Percentiles rank a stretch among this genome's conserved stretches.
Conservation (phyloP, 129 eudicot genomes). For the Silybum marianum region DNA sequence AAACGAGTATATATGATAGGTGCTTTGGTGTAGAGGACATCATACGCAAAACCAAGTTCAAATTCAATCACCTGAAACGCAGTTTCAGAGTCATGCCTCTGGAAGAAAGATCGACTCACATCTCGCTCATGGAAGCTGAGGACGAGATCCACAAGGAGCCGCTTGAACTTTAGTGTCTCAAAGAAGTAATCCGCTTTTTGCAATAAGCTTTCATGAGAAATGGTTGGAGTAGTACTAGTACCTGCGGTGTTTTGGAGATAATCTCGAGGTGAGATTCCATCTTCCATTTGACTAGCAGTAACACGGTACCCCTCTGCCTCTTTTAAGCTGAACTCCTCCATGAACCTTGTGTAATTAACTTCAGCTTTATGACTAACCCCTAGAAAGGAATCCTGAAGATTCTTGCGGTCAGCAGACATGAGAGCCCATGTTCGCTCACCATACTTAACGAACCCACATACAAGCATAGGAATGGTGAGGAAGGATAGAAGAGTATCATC, state of each 20-base stretch:
- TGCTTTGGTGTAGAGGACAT: constrained; percentile 44
- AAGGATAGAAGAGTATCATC: background rate
- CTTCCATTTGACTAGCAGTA: constrained; percentile 9
- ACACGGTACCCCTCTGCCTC: constrained; percentile 40
- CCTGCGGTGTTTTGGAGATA: constrained; percentile 4
- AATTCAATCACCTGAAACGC: constrained; percentile 40
- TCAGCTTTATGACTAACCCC: background rate
- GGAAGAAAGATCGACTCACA: constrained; percentile 33
- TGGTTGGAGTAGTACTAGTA: background rate
- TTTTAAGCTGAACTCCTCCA: constrained; percentile 42
- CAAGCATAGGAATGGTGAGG: constrained; percentile 27
- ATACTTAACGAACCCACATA: constrained; percentile 34
- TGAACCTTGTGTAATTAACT: constrained; percentile 29
- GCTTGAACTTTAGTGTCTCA: constrained; percentile 32
- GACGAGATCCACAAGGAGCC: constrained; percentile 49
- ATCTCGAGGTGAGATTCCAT: constrained; percentile 13
- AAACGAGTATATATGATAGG: constrained; percentile 25
- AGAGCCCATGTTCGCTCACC: constrained; percentile 40
- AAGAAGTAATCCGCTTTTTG: constrained; percentile 40
- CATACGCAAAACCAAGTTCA: constrained; percentile 47
- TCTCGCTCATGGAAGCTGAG: constrained; percentile 48
- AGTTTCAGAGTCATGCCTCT: background rate
- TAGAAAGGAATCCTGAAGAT: constrained; percentile 32
- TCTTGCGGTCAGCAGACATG: constrained; percentile 26
- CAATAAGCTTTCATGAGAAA: constrained; percentile 14